Conservation (phyloP, 176 grass and related monocot species). For the Pharus latifolius region DNA sequence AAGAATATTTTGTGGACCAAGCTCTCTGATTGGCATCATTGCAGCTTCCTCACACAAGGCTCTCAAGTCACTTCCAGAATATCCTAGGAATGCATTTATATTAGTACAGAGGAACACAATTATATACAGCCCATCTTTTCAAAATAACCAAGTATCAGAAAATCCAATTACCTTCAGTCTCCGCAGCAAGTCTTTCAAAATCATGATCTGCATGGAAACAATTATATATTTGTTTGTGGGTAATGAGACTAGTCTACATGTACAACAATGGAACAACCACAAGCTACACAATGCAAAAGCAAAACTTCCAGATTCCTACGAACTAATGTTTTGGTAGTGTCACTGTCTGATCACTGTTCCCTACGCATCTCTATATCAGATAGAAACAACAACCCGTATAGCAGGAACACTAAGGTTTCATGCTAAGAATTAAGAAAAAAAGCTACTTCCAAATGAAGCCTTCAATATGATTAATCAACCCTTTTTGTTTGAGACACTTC, state of each 20-base stretch:
- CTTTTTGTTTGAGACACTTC: background rate
- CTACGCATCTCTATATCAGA: background rate
- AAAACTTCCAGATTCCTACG: background rate
- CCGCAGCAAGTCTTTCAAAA: conserved; percentile 64
- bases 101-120: background rate
- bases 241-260: background rate
- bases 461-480: background rate
- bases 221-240: background rate
- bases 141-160: background rate
- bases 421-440: background rate
- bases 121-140: background rate
- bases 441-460: background rate
- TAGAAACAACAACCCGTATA: background rate
- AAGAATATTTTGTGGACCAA: conserved; percentile 82
- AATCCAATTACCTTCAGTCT: conserved; percentile 68
- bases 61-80: conserved; percentile 95
- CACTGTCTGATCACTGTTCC: background rate
- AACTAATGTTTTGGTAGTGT: background rate
- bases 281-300: background rate
- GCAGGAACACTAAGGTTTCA: background rate
- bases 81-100: conserved; percentile 39
- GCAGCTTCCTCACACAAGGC: conserved; percentile 93
- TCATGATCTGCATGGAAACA: conserved; percentile 49
- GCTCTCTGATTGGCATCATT: conserved; percentile 96
- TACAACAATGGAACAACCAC: background rate